Evolutionary conservation across 768 basidiomycete genomes (phyloP), one percentile per base, ranked within the genome.

Genomic region (Mycena filopes): DNA sequence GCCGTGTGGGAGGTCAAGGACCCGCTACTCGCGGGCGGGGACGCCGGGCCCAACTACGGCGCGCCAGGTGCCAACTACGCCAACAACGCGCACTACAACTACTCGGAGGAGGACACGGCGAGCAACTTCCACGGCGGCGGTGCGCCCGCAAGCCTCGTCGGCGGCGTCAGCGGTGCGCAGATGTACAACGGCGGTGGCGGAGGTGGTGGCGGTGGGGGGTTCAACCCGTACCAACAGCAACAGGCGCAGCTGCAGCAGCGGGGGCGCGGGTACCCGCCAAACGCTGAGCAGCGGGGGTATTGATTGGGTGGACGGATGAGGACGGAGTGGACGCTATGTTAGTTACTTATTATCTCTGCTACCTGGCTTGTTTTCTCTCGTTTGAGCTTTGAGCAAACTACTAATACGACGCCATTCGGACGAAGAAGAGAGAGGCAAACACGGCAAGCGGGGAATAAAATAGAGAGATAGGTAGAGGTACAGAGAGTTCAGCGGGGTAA

Each of bases 1-100:
- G 90, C 94, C 0, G 95, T 97, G 1, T 98, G 97, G 97, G 96
- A 98, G 81, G 95, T 98, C 76, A 98, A 97, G 81, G 96, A 98
- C 75, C 93, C 95, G 2, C 83, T 97, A 23, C 84, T 97, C 42
- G 87, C 89, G 23, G 82, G 23, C 8, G 62, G 42, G 20, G 65
- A 50, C 36, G 49, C n/a, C 13, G 70, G 65, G 5, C 57, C 59
- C 11, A 49, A 60, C 11, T 58, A 49, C 23, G 64, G 78, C 12
- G 69, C 65, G 13, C 59, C 74, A 43, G 77, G 78, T 28, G 68
- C 67, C 33, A 73, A 78, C 56, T 65, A 61, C 60, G 45, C 55
- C 16, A 41, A 26, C 49, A 65, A 38, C 13, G 45, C 55, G 29
- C 68, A 69, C 47, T 62, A 66, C 45, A 81, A 83, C 72, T 82